These are phyloP conservation scores for Trichophyton benhamiae DNA, from an alignment of 2,329 filamentous ascomycete genomes.

Conservation along the genomic window DNA sequence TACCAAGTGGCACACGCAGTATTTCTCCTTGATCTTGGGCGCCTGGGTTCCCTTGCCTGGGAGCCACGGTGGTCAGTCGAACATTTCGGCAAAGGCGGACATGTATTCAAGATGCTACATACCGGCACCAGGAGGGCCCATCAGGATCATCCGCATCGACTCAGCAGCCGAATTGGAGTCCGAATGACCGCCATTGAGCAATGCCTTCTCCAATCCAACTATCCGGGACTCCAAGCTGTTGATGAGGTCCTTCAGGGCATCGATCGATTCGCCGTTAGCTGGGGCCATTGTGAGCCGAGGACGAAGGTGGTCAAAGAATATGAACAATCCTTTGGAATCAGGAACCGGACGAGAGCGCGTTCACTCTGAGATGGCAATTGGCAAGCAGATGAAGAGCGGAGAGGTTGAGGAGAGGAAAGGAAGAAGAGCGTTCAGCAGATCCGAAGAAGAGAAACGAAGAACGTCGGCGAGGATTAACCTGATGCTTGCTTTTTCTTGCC, in stretches of 20 bases:
- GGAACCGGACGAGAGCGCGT: neutral
- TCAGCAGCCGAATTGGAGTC: conserved; percentile 41
- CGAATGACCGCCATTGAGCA: conserved; percentile 42
- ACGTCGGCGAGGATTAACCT: conserved; percentile 9
- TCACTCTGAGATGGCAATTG: neutral
- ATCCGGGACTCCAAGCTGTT: conserved; percentile 75
- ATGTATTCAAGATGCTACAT: conserved; percentile 28
- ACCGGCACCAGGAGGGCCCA: conserved; percentile 96
- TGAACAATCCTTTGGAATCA: neutral
- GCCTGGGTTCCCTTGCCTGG: conserved; percentile 97
- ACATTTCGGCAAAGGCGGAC: conserved; percentile 4
- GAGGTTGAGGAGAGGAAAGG: conserved; percentile 7
- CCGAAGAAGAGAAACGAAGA: neutral
- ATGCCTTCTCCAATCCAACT: conserved; percentile 65
- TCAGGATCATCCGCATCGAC: conserved; percentile 88
- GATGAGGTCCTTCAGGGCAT: conserved; percentile 74
- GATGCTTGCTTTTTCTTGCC: conserved; percentile 4
- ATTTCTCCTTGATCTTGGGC: conserved; percentile 96
- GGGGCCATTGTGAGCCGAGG: conserved; percentile 59
- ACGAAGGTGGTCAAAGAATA: conserved; percentile 6
- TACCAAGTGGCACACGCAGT: conserved; percentile 93
- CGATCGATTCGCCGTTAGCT: conserved; percentile 66
- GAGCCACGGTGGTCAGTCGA: neutral
- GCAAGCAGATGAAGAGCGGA: conserved; percentile 1
- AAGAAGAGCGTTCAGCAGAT: neutral